These are phyloP conservation scores for Chiua virens DNA, from an alignment of 768 basidiomycete genomes.

Conservation along the genomic window DNA sequence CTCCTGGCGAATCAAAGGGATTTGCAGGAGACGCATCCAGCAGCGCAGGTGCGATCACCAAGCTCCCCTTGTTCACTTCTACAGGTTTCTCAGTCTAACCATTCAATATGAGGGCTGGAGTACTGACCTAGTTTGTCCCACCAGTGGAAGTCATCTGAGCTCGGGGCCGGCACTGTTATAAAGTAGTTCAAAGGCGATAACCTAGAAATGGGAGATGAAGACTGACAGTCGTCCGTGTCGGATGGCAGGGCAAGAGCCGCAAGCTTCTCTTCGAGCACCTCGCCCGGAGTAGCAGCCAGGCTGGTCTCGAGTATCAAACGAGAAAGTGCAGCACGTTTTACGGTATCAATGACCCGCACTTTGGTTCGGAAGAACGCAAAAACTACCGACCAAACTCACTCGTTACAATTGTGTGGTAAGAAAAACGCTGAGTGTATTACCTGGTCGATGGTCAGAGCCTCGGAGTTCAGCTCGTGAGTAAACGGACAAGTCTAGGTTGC, in stretches of 20 bases:
- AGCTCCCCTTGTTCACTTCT: constrained; percentile 19
- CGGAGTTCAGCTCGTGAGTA: constrained; percentile 85
- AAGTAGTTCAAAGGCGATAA: constrained; percentile 1
- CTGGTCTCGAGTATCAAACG: constrained; percentile 67
- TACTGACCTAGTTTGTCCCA: constrained; percentile 70
- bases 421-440: constrained; percentile 35
- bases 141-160: constrained; percentile 75
- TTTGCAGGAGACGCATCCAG: constrained; percentile 47
- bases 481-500: constrained; percentile 69
- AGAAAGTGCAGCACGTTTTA: constrained; percentile 70
- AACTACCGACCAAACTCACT: constrained; percentile 46
- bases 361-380: constrained; percentile 80
- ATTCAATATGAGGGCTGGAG: not conserved
- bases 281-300: constrained; percentile 59
- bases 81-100: not conserved
- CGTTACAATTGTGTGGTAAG: constrained; percentile 1
- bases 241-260: constrained; percentile 53
- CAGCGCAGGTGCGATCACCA: constrained; percentile 40
- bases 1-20: constrained; percentile 71
- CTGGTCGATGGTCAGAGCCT: constrained; percentile 96
- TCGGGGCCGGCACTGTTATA: constrained; percentile 76
- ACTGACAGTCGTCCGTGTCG: constrained; percentile 36
- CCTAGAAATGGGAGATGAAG: not conserved
- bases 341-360: constrained; percentile 75
- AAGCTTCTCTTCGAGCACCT: constrained; percentile 70